Conservation (phyloP, 2,329 filamentous ascomycete species). For the Aspergillus candidus region DNA sequence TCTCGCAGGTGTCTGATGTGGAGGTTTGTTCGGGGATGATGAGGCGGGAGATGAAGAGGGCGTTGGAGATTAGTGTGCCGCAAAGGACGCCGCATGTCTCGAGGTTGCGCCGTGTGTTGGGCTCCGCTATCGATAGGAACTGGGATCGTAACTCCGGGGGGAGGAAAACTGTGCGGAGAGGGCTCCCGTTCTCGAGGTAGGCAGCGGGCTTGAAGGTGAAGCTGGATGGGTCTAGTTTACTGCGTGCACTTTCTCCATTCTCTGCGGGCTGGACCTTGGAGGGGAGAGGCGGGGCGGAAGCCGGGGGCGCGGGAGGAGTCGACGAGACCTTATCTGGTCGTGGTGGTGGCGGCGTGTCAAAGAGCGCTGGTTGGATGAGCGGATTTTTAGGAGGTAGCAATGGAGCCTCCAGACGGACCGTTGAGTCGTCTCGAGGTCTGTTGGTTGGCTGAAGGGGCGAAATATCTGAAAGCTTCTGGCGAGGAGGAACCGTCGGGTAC, state of each 20-base stretch:
- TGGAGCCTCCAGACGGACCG: slow-evolving; percentile 24
- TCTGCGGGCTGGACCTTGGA: slow-evolving; percentile 19
- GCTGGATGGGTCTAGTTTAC: slow-evolving; percentile 43
- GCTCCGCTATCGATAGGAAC: slow-evolving; percentile 67
- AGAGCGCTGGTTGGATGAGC: slow-evolving; percentile 8
- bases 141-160: slow-evolving; percentile 65
- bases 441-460: slow-evolving; percentile 16
- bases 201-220: slow-evolving; percentile 79
- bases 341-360: slow-evolving; percentile 19
- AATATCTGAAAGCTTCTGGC: slow-evolving; percentile 24
- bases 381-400: slow-evolving; percentile 37
- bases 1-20: slow-evolving; percentile 92
- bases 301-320: slow-evolving; percentile 4
- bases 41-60: slow-evolving; percentile 81
- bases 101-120: slow-evolving; percentile 74
- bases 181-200: slow-evolving; percentile 81
- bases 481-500: slow-evolving; percentile 42
- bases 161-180: slow-evolving; percentile 81
- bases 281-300: slow-evolving; percentile 19
- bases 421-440: slow-evolving; percentile 11
- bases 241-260: slow-evolving; percentile 9
- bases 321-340: slow-evolving; percentile 23
- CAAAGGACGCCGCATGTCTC: slow-evolving; percentile 96
- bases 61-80: slow-evolving; percentile 85
- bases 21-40: slow-evolving; percentile 86